A percentile compares a stretch with the other conserved stretches of the same genome.
phyloP scores from a whole-genome alignment of 148 eudicot species.

The Chenopodium album region DNA sequence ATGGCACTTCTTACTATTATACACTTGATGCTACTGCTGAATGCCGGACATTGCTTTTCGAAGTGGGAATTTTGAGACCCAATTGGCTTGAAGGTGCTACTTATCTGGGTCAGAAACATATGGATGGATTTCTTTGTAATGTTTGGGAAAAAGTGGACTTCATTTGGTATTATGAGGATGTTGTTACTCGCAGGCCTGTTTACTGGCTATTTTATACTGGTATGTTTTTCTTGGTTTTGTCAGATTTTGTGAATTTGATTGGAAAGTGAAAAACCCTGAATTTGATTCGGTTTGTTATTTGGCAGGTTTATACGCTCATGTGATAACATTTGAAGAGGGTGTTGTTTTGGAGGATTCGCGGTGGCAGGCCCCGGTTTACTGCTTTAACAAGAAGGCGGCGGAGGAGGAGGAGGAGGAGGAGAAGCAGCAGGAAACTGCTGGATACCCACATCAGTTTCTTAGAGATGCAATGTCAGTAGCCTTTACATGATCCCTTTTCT shows the following conservation, averaged over 20 bases:
- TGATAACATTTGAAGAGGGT: conserved; percentile 70
- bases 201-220: conserved; percentile 61
- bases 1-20: conserved; percentile 53
- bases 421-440: neutral
- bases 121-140: conserved; percentile 55
- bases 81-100: conserved; percentile 53
- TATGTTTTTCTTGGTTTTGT: neutral
- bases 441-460: neutral
- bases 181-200: conserved; percentile 57
- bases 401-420: too few species aligned
- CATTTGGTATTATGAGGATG: conserved; percentile 62
- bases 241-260: neutral
- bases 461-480: neutral
- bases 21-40: conserved; percentile 26
- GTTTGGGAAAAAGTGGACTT: conserved; percentile 66
- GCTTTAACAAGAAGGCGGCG: conserved; percentile 32
- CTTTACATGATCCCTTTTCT: neutral
- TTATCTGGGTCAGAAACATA: conserved; percentile 35
- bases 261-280: too few species aligned
- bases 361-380: conserved; percentile 62
- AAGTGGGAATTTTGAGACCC: conserved; percentile 52
- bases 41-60: conserved; percentile 33
- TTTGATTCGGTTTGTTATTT: too few species aligned
- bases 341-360: conserved; percentile 55
- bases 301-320: conserved; percentile 57